Evolutionary conservation across 768 basidiomycete species (phyloP).

Genomic region (Trametes meyenii): DNA sequence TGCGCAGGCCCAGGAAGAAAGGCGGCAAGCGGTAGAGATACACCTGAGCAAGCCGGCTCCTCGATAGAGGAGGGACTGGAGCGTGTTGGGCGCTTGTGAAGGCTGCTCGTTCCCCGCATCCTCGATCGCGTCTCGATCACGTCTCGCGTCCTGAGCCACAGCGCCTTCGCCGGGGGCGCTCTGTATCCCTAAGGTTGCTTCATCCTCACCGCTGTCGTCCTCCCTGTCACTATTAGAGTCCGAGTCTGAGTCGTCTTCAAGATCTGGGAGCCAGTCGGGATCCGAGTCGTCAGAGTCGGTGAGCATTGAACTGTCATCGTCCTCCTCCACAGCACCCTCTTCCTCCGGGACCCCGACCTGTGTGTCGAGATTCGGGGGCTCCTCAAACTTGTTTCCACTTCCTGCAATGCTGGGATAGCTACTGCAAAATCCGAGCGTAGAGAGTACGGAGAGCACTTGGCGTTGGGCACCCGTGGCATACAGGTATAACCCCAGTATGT

Average conservation of each 20-base stretch:
- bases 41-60: not conserved
- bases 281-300: not conserved
- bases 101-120: not conserved
- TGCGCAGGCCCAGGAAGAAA: not conserved
- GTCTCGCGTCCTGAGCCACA: not conserved
- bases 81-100: not conserved
- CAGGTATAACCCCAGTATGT: conserved; percentile 34
- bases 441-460: conserved; percentile 34
- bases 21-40: conserved; percentile 7
- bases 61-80: not conserved
- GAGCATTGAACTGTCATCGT: too few relatives aligned
- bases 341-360: not conserved
- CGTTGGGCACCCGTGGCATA: conserved; percentile 37
- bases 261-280: too few relatives aligned
- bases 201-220: not conserved
- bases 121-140: not conserved
- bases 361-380: too few relatives aligned
- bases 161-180: too few relatives aligned
- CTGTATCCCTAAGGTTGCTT: too few relatives aligned
- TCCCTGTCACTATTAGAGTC: not conserved
- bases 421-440: conserved; percentile 33
- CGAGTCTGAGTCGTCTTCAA: not conserved
- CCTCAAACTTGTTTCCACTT: not conserved
- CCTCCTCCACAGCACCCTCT: not conserved
- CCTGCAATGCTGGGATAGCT: conserved; percentile 33